These are phyloP conservation scores for Meyerozyma elateridarum DNA, from an alignment of 1,139 yeast genomes.

Conservation along the genomic window DNA sequence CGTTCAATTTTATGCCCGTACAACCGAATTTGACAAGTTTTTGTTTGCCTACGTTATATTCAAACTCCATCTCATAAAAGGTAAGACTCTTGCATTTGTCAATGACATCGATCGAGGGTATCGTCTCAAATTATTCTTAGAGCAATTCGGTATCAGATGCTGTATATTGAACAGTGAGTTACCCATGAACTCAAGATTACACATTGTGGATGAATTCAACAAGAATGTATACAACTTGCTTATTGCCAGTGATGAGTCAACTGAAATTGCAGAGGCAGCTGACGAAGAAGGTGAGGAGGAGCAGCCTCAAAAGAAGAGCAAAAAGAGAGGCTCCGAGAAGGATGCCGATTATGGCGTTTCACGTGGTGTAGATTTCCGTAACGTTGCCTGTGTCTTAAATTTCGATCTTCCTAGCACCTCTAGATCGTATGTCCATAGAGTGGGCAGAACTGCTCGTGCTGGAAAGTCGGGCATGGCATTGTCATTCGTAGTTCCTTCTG, in stretches of 20 bases:
- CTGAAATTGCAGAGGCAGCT: slow-evolving; percentile 43
- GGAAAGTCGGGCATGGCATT: slow-evolving; percentile 94
- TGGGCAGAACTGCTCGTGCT: slow-evolving; percentile 98
- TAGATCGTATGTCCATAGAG: slow-evolving; percentile 85
- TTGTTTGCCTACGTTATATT: slow-evolving; percentile 85
- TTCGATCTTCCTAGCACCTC: slow-evolving; percentile 92
- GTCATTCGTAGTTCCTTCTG: slow-evolving; percentile 82
- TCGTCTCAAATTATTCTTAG: slow-evolving; percentile 81
- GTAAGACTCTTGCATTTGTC: slow-evolving; percentile 87
- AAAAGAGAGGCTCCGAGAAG: slow-evolving; percentile 34
- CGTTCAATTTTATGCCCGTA: slow-evolving; percentile 80
- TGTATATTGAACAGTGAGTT: slow-evolving; percentile 90
- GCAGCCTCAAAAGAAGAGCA: slow-evolving; percentile 17
- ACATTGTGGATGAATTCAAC: slow-evolving; percentile 93
- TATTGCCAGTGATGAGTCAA: slow-evolving; percentile 93
- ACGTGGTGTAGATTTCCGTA: slow-evolving; percentile 94
- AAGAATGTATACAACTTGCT: slow-evolving; percentile 80
- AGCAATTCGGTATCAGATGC: slow-evolving; percentile 88
- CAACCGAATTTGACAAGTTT: slow-evolving; percentile 88
- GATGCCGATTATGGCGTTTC: slow-evolving; percentile 90
- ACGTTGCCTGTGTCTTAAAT: slow-evolving; percentile 94
- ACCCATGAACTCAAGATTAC: slow-evolving; percentile 89
- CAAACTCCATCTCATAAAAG: slow-evolving; percentile 83
- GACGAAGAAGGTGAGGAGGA: slow-evolving; percentile 20
- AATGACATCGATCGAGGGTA: slow-evolving; percentile 95